Conservation (phyloP, 192 early-diverging fungal genomes). For the Thamnidium elegans region DNA sequence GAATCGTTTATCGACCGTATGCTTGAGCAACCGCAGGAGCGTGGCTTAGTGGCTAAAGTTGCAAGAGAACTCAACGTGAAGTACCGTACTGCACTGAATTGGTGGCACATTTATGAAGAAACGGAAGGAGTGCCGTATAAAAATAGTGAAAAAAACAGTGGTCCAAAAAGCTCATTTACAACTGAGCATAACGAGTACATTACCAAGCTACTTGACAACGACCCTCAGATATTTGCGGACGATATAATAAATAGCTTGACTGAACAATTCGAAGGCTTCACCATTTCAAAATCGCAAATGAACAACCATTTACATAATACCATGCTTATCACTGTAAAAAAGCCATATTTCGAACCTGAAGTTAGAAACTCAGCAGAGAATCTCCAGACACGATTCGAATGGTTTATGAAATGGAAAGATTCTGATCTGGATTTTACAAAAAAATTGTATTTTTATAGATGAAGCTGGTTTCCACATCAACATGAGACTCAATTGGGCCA, state of each 20-base stretch:
- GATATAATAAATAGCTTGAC: slow-evolving; percentile 18
- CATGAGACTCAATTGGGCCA: slow-evolving; percentile 12
- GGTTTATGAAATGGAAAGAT: slow-evolving; percentile 15
- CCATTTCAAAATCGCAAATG: too few species aligned
- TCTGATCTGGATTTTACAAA: slow-evolving; percentile 13
- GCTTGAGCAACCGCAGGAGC: slow-evolving; percentile 5
- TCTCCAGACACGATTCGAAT: slow-evolving; percentile 1
- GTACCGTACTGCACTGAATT: slow-evolving; percentile 10
- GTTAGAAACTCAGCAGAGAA: slow-evolving; percentile 12
- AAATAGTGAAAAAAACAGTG: slow-evolving; percentile 12
- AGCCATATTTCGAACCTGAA: too few species aligned
- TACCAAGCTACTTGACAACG: slow-evolving; percentile 1
- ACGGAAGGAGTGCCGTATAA: slow-evolving; percentile 11
- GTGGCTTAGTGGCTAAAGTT: slow-evolving; percentile 7
- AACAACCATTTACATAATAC: too few species aligned
- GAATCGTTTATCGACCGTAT: slow-evolving; percentile 16
- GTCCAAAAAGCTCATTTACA: too few species aligned
- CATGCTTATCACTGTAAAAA: too few species aligned
- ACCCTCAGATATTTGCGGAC: slow-evolving; percentile 10
- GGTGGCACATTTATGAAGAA: slow-evolving; percentile 14
- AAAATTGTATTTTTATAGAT: slow-evolving; percentile 12
- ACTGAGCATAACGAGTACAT: slow-evolving; percentile 16
- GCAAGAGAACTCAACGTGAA: slow-evolving; percentile 13
- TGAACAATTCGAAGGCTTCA: slow-evolving; percentile 16
- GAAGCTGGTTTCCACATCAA: slow-evolving; percentile 6